These are phyloP conservation scores for Coemansia sp. DNA, from an alignment of 192 early-diverging fungal genomes.

Conservation along the genomic window DNA sequence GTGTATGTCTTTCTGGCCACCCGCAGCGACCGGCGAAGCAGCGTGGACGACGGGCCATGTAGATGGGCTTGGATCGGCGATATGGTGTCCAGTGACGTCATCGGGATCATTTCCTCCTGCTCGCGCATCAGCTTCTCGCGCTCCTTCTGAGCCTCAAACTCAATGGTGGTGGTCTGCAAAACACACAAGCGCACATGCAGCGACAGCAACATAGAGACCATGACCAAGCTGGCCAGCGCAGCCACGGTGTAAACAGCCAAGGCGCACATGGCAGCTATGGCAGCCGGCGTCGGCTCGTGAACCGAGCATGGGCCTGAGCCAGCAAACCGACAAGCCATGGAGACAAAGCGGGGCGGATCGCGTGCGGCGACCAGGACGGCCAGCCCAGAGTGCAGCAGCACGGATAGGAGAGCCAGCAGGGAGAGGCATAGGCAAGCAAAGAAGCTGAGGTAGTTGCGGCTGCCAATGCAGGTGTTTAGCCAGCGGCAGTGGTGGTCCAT, in stretches of 20 bases:
- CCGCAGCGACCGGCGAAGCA: not conserved
- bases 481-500: conserved; percentile 37
- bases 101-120: conserved; percentile 14
- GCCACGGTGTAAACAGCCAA: conserved; percentile 25
- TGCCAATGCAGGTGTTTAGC: conserved; percentile 36
- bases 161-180: conserved; percentile 28
- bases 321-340: not conserved
- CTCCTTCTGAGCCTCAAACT: conserved; percentile 19
- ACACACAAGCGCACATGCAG: conserved; percentile 40
- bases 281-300: not conserved
- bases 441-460: conserved; percentile 25
- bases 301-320: not conserved
- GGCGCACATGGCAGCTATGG: conserved; percentile 10
- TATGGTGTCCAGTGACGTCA: conserved; percentile 1
- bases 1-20: not conserved
- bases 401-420: conserved; percentile 10
- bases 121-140: conserved; percentile 10
- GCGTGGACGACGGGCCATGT: not conserved
- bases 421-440: conserved; percentile 22
- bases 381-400: not conserved
- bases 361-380: conserved; percentile 3
- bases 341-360: conserved; percentile 8
- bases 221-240: conserved; percentile 2
- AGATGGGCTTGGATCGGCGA: too few relatives aligned
- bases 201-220: conserved; percentile 23